Base-by-base conservation (phyloP, 352 stramenopile species). In the Phytophthora fragariaefolia region DNA sequence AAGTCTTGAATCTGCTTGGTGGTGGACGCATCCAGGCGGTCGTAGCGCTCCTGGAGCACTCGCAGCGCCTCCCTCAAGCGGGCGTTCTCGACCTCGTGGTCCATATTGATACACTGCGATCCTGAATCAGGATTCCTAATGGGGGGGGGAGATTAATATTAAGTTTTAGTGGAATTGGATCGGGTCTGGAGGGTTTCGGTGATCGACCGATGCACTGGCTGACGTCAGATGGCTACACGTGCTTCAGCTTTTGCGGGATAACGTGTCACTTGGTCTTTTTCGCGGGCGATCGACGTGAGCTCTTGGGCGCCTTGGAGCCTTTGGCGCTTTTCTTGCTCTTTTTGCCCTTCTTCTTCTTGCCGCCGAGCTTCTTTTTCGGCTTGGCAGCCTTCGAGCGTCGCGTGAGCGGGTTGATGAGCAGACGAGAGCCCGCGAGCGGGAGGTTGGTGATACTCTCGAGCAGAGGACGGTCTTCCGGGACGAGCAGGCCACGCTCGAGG, bases 271-370 rank as follows among this genome's bases (percentile, higher is more conserved):
- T 28, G 17, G 17, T 45, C 18, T 51, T 46, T 28, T 26, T 58
- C 45, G 51, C 22, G 12, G 34, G 23, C 7, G 20, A 22, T 34
- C 8, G 45, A 49, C 57, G 56, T 12, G 63, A 58, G 49, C 56
- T 58, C 26, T 57, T 75, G 27, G n/a, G 47, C 8, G 38, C 75
- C 51, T 77, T 79, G 9, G 38, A 15, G 3, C 50, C 53, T 63
- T 80, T 83, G 49, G 40, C 36, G 36, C 69, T 20, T 55, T 73
- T 75, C 63, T 76, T 85, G 18, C 49, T 66, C 20, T 78, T 79
- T 34, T 81, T 79, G 24, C 75, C 82, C 51, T 72, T 87, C 58
- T 80, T 87, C 66, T 80, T 83, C 66, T 87, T 89, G 28, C 48
- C 45, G 8, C 51, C 53, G 13, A 52, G 34, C 36, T 74, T 73